Evolutionary conservation across 352 stramenopile species (phyloP).

Genomic region (Peronospora destructor): DNA sequence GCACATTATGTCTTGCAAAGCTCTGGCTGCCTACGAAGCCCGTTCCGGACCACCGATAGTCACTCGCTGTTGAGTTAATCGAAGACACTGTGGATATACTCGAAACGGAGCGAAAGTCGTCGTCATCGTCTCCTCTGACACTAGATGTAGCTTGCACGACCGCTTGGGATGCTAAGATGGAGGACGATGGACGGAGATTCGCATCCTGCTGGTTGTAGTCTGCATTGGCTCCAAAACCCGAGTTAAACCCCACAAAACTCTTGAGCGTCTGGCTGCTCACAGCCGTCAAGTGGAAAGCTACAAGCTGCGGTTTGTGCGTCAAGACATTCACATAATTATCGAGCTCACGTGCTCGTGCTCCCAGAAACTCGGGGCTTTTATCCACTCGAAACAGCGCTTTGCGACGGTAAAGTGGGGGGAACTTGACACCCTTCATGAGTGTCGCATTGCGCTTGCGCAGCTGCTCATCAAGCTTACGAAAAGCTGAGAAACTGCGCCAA

Average conservation of each 20-base stretch:
- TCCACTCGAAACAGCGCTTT: conserved; percentile 60
- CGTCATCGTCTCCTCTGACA: conserved; percentile 71
- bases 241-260: conserved; percentile 65
- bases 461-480: conserved; percentile 78
- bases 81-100: conserved; percentile 59
- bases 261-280: conserved; percentile 77
- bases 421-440: conserved; percentile 82
- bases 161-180: conserved; percentile 46
- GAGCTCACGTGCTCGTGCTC: conserved; percentile 52
- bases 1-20: conserved; percentile 41
- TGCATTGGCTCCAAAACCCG: conserved; percentile 68
- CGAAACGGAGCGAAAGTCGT: conserved; percentile 74
- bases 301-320: conserved; percentile 47
- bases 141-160: conserved; percentile 44
- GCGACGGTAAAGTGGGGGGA: conserved; percentile 66
- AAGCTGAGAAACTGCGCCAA: conserved; percentile 72
- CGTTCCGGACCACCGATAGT: conserved; percentile 80
- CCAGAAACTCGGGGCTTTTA: conserved; percentile 60
- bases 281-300: conserved; percentile 68
- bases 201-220: conserved; percentile 60
- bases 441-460: conserved; percentile 61
- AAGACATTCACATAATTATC: conserved; percentile 73
- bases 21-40: conserved; percentile 64
- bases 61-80: conserved; percentile 36
- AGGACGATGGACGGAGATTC: conserved; percentile 52